These are phyloP conservation scores for Fusarium burgessii DNA, from an alignment of 2,329 filamentous ascomycete species.

Conservation along the genomic window DNA sequence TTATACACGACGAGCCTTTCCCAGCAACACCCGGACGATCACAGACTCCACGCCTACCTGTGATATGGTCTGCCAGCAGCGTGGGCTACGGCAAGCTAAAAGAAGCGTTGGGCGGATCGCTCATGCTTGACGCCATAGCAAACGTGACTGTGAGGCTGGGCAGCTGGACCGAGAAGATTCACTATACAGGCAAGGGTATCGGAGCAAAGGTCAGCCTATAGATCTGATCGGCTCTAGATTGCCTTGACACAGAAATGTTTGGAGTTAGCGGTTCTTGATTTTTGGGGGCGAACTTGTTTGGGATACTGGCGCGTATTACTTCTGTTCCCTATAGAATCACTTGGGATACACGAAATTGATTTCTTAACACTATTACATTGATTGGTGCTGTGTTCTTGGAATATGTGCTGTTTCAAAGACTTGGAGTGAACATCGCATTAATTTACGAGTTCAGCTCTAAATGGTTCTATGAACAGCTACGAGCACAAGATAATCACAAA, in stretches of 20 bases:
- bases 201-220: slow-evolving; percentile 66
- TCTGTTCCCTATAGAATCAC: background rate
- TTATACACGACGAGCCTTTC: slow-evolving; percentile 80
- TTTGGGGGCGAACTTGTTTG: slow-evolving; percentile 5
- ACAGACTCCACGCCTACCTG: slow-evolving; percentile 80
- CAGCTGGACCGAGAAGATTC: slow-evolving; percentile 77
- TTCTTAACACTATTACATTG: background rate
- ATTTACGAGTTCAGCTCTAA: background rate
- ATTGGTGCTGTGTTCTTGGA: background rate
- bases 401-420: background rate
- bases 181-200: slow-evolving; percentile 77
- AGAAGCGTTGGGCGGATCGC: slow-evolving; percentile 80
- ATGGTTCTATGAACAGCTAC: background rate
- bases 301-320: background rate
- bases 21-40: slow-evolving; percentile 80
- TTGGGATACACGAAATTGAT: slow-evolving; percentile 22
- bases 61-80: slow-evolving; percentile 80
- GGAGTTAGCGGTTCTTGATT: slow-evolving; percentile 24
- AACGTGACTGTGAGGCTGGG: slow-evolving; percentile 80
- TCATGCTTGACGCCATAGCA: slow-evolving; percentile 84
- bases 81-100: slow-evolving; percentile 86
- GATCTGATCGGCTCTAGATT: background rate
- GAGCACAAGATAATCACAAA: background rate
- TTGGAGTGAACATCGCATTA: background rate
- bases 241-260: slow-evolving; percentile 14